Evolutionary conservation across 1,284 basidiomycete species (phyloP).

Genomic region (Xerocomus minutiporus): DNA sequence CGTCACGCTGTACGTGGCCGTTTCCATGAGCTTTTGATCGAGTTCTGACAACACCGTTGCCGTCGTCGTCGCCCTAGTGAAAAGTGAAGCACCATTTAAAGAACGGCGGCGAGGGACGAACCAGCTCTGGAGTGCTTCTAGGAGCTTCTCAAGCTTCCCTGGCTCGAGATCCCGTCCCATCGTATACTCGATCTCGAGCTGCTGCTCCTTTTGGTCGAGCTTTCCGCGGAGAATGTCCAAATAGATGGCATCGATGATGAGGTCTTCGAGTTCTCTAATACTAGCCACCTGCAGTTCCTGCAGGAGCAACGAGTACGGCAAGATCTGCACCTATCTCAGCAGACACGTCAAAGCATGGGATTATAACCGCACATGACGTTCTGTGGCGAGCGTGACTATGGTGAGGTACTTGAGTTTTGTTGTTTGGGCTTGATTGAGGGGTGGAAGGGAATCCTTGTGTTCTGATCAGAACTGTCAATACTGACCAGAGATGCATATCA

Average conservation of each 20-base stretch:
- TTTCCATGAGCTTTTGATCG: conserved; percentile 41
- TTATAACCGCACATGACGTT: conserved; percentile 57
- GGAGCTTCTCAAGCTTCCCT: conserved; percentile 56
- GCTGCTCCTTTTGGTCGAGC: conserved; percentile 84
- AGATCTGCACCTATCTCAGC: conserved; percentile 46
- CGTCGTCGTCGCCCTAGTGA: conserved; percentile 67
- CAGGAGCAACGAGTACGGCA: conserved; percentile 68
- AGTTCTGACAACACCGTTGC: conserved; percentile 53
- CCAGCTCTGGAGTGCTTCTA: conserved; percentile 69
- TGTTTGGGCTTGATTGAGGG: conserved; percentile 67
- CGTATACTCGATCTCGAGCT: conserved; percentile 86
- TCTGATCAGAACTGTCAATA: conserved; percentile 37
- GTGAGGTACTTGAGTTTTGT: conserved; percentile 90
- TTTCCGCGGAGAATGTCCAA: conserved; percentile 83
- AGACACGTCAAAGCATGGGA: not conserved
- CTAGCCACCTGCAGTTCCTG: conserved; percentile 65
- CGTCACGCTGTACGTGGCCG: conserved; percentile 28
- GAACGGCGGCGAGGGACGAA: conserved; percentile 34
- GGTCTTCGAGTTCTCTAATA: conserved; percentile 85
- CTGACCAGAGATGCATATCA: not conserved
- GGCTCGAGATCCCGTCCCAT: conserved; percentile 84
- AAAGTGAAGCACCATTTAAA: conserved; percentile 1
- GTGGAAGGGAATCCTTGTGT: conserved; percentile 60
- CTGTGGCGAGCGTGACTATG: conserved; percentile 74
- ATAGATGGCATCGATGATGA: conserved; percentile 95